Base-by-base conservation (phyloP, 805 yeast species). In the Cyberlindnera euphorbiae region DNA sequence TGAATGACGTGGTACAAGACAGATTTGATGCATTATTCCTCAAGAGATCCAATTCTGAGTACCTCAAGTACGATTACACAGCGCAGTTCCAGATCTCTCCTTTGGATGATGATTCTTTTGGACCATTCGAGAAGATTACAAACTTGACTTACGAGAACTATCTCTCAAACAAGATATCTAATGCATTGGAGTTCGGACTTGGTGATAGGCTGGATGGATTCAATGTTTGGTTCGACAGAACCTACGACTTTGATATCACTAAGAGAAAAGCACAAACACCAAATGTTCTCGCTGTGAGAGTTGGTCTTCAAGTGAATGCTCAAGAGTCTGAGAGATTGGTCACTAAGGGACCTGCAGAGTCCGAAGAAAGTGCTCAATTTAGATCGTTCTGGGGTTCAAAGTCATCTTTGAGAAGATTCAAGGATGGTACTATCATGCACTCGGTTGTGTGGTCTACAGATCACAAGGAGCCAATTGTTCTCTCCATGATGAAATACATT, bases 381-480 rank as follows among this genome's bases (percentile, higher is more conserved):
- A 75, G 83, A 47, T 63, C 75, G 6, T 89, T 93, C 55, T 93
- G 99, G 99, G 97, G 97, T 9, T 54, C 73, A 8, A 81, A 76
- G 46, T 78, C 95, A 0, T 85, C 93, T 11, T 67, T 93, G 38
- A 77, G 99, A 66, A 77, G 93, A 56, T 93, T 90, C 65, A 88
- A 85, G 54, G 96, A 93, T 60, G 97, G 97, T 26, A 69, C 82
- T 4, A 88, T 93, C 41, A 80, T 77, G 44, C 94, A 93, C 60
- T 84, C 95, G 57, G 94, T 93, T 38, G 82, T 88, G 21, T 93
- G 97, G 97, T 60, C 66, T 5, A 63, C 73, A 5, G 64, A 74
- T 6, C 60, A 73, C 15, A 63, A 67, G 16, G 79, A 75, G 38
- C 82, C 93, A 1, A 69, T 87, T 6, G 76, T 79, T 11, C 58